Evolutionary conservation across 2,329 filamentous ascomycete genomes (phyloP).

Genomic region (Orbilia brochopaga): DNA sequence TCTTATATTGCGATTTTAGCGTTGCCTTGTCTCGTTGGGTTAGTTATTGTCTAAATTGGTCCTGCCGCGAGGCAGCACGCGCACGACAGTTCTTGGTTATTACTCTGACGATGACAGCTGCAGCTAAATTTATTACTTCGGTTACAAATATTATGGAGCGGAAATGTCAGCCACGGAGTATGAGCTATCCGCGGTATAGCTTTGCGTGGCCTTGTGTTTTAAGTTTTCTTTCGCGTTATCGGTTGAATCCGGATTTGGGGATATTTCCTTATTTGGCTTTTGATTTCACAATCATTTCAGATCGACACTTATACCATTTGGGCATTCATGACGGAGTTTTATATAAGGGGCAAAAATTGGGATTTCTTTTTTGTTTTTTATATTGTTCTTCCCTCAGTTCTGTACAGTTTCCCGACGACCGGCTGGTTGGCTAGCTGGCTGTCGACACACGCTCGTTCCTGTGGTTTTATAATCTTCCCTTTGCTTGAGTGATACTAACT

Average conservation of each 20-base stretch:
- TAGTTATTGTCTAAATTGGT: slow-evolving; percentile 18
- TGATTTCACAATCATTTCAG: not conserved
- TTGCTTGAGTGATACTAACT: not conserved
- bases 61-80: slow-evolving; percentile 32
- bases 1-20: slow-evolving; percentile 41
- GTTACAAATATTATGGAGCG: slow-evolving; percentile 12
- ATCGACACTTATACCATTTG: slow-evolving; percentile 6
- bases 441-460: not conserved
- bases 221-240: not conserved
- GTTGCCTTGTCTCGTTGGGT: slow-evolving; percentile 22
- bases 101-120: slow-evolving; percentile 37
- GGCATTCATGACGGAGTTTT: slow-evolving; percentile 11
- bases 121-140: too few relatives aligned
- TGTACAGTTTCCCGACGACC: not conserved
- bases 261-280: not conserved
- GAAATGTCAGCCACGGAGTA: slow-evolving; percentile 38
- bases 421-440: not conserved
- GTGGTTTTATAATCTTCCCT: not conserved
- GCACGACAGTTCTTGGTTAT: slow-evolving; percentile 21
- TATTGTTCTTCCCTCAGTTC: not conserved
- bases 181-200: not conserved
- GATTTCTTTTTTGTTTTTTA: slow-evolving; percentile 8
- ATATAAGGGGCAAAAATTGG: slow-evolving; percentile 1
- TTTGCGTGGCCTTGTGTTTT: slow-evolving; percentile 1
- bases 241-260: not conserved